Evolutionary conservation across 192 early-diverging fungal species (phyloP).

Genomic region (Gonapodya prolifera): DNA sequence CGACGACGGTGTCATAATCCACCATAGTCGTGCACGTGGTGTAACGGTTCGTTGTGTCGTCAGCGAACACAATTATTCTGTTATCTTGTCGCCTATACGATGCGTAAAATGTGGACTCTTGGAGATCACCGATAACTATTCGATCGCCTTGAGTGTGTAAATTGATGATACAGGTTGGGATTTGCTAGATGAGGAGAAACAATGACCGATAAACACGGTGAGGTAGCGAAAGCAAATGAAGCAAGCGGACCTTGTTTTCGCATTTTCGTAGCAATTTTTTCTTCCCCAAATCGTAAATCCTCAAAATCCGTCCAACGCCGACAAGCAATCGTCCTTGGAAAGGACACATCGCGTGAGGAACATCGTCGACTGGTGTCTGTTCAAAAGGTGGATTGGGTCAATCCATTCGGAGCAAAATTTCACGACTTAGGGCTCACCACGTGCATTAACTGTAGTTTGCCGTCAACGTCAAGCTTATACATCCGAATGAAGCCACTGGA

Average conservation of each 20-base stretch:
- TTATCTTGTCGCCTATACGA: conserved; percentile 60
- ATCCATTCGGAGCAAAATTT: background rate
- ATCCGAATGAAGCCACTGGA: conserved; percentile 49
- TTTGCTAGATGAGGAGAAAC: conserved; percentile 20
- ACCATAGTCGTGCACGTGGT: conserved; percentile 64
- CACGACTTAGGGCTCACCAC: conserved; percentile 17
- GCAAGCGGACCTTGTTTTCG: conserved; percentile 52
- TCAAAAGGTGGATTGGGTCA: background rate
- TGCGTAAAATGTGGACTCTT: conserved; percentile 74
- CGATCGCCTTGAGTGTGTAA: conserved; percentile 69
- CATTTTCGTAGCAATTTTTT: conserved; percentile 82
- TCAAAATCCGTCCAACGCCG: conserved; percentile 70
- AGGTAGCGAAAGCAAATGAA: background rate
- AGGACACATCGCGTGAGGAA: conserved; percentile 64
- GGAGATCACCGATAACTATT: conserved; percentile 74
- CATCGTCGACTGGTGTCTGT: conserved; percentile 66
- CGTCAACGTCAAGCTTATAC: conserved; percentile 57
- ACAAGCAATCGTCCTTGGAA: conserved; percentile 85
- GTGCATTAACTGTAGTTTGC: conserved; percentile 69
- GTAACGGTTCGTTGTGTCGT: conserved; percentile 82
- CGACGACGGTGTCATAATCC: conserved; percentile 86
- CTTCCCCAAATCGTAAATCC: conserved; percentile 88
- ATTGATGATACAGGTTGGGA: conserved; percentile 57
- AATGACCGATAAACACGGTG: background rate
- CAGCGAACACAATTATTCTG: conserved; percentile 79